phyloP scores from a whole-genome alignment of 2,329 filamentous ascomycete genomes.

The Rosellinia necatrix region DNA sequence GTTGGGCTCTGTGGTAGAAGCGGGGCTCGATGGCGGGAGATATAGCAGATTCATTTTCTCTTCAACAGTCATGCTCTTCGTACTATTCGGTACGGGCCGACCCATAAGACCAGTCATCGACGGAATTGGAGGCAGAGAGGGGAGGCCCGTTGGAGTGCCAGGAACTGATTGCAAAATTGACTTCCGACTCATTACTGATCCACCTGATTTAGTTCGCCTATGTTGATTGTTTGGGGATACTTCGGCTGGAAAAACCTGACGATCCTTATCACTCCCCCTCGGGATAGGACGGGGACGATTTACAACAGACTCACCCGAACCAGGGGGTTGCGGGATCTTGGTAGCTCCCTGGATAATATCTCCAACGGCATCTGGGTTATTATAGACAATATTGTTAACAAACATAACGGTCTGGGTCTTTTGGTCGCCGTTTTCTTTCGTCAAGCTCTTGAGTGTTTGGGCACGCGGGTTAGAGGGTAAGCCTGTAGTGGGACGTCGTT shows the following conservation, averaged over 20 bases:
- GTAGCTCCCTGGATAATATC: conserved; percentile 53
- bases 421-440: conserved; percentile 36
- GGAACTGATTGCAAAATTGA: conserved; percentile 51
- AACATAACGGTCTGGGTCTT: conserved; percentile 58
- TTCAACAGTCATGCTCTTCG: conserved; percentile 62
- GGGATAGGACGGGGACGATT: conserved; percentile 62
- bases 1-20: conserved; percentile 15
- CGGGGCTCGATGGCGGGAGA: conserved; percentile 42
- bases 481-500: conserved; percentile 51
- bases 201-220: conserved; percentile 55
- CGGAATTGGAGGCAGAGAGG: conserved; percentile 56
- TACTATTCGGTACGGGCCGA: conserved; percentile 55
- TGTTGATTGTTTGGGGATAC: conserved; percentile 47
- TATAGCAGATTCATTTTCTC: conserved; percentile 62
- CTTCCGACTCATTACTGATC: conserved; percentile 51
- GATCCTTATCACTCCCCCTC: conserved; percentile 51
- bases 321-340: conserved; percentile 35
- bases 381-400: conserved; percentile 60
- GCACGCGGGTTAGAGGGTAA: conserved; percentile 55
- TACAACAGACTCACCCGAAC: conserved; percentile 50
- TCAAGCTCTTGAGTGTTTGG: conserved; percentile 40
- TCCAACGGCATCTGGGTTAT: conserved; percentile 55
- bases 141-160: conserved; percentile 55
- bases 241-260: conserved; percentile 54
- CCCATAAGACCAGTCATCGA: conserved; percentile 46